A percentile compares a stretch with the other conserved stretches of the same genome.
These are phyloP conservation scores for Chrysosporium queenslandicum DNA, from an alignment of 2,329 filamentous ascomycete species.

Conservation along the genomic window DNA sequence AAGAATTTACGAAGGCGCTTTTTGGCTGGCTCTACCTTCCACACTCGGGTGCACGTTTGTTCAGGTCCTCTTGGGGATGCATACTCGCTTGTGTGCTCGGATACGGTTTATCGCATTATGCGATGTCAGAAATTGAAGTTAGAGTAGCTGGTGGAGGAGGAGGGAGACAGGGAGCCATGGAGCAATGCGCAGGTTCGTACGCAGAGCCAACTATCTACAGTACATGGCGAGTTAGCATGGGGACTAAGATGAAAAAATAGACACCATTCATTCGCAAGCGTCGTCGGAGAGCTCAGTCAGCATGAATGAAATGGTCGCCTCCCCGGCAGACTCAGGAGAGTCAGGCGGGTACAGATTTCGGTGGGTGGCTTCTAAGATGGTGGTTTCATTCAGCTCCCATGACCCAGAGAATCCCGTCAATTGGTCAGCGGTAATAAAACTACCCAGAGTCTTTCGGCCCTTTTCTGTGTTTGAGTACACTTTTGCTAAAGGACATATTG, in stretches of 20 bases:
- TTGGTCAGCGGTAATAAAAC: conserved; percentile 24
- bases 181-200: not conserved
- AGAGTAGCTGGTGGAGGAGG: not conserved
- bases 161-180: not conserved
- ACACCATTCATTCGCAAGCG: not conserved
- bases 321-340: not conserved
- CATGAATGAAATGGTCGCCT: not conserved
- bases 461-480: not conserved
- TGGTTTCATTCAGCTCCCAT: conserved; percentile 28
- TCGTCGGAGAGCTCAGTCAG: not conserved
- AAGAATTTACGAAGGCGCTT: too few relatives aligned
- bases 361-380: conserved; percentile 29
- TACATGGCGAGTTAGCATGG: not conserved
- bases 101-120: not conserved
- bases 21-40: not conserved
- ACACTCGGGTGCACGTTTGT: not conserved
- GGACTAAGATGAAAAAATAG: not conserved
- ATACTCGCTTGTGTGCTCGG: not conserved
- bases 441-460: not conserved
- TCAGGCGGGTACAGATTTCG: conserved; percentile 21
- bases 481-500: not conserved
- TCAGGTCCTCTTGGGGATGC: not conserved
- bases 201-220: not conserved
- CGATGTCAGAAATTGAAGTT: not conserved
- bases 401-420: conserved; percentile 30